Percentiles rank a stretch among this genome's conserved stretches.
Conservation (phyloP, 345 rosid species). For the Bretschneidera sinensis region DNA sequence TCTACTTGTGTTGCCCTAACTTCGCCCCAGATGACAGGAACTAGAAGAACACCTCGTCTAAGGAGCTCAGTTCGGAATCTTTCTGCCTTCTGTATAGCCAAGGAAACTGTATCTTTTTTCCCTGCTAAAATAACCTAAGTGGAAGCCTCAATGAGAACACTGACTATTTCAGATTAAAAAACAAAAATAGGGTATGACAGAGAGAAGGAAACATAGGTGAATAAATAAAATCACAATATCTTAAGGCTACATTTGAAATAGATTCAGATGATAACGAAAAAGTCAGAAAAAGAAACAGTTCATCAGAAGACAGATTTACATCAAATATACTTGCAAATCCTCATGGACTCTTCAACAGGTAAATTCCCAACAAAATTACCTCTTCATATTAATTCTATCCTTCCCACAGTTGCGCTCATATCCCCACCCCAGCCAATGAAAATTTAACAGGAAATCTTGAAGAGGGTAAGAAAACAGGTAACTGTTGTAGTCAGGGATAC, state of each 20-base stretch:
- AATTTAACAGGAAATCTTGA: too few species aligned
- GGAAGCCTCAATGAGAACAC: conserved; percentile 19
- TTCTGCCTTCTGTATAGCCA: conserved; percentile 73
- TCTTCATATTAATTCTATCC: too few species aligned
- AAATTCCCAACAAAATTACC: too few species aligned
- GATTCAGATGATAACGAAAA: background rate
- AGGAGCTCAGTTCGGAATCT: conserved; percentile 87
- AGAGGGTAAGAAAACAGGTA: too few species aligned
- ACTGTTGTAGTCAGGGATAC: too few species aligned
- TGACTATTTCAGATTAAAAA: background rate
- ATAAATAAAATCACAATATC: background rate
- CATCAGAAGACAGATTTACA: too few species aligned
- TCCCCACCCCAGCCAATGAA: too few species aligned
- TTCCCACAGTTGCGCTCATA: too few species aligned
- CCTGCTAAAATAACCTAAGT: conserved; percentile 87
- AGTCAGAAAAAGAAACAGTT: background rate
- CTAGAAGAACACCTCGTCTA: conserved; percentile 76
- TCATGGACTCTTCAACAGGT: too few species aligned
- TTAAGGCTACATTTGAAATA: too few species aligned
- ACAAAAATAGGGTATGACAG: background rate
- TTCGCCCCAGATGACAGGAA: conserved; percentile 86
- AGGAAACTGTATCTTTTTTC: conserved; percentile 57
- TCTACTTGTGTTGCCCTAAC: conserved; percentile 45
- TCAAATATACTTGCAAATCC: too few species aligned
- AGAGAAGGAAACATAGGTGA: background rate